A percentile compares a stretch with the other conserved stretches of the same genome.
These are phyloP conservation scores for Aspergillus neoniger DNA, from an alignment of 2,329 filamentous ascomycete species.

Conservation along the genomic window DNA sequence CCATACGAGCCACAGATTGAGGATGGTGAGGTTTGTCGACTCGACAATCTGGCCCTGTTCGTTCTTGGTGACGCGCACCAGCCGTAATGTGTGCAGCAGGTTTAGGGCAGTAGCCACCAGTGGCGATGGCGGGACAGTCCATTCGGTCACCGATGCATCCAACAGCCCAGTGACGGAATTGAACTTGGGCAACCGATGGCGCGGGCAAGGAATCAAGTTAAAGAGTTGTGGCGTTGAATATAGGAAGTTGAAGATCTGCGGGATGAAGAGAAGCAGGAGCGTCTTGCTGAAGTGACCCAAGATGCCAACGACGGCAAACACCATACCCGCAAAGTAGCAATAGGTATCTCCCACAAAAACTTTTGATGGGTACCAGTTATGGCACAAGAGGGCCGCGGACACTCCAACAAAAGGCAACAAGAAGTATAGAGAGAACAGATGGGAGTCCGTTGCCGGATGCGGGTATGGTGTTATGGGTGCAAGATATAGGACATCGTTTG, in stretches of 20 bases:
- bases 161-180: conserved; percentile 81
- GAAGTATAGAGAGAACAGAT: conserved; percentile 94
- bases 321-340: conserved; percentile 99
- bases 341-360: conserved; percentile 99
- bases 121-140: conserved; percentile 68
- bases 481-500: conserved; percentile 89
- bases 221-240: conserved; percentile 94
- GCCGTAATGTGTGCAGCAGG: conserved; percentile 65
- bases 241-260: conserved; percentile 94
- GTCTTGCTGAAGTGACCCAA: conserved; percentile 98
- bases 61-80: conserved; percentile 70
- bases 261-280: conserved; percentile 82
- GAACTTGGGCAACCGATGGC: conserved; percentile 87
- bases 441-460: conserved; percentile 91
- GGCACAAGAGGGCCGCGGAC: conserved; percentile 77
- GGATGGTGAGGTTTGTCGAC: conserved; percentile 85
- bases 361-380: conserved; percentile 94
- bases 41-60: conserved; percentile 71
- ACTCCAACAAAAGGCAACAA: conserved; percentile 93
- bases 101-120: conserved; percentile 65
- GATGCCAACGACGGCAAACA: conserved; percentile 96
- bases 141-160: conserved; percentile 82
- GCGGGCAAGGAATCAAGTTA: conserved; percentile 83
- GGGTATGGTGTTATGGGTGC: conserved; percentile 72
- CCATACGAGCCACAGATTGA: conserved; percentile 97